Evolutionary conservation across 192 early-diverging fungal genomes (phyloP).

Genomic region (Rhizophlyctis rosea): DNA sequence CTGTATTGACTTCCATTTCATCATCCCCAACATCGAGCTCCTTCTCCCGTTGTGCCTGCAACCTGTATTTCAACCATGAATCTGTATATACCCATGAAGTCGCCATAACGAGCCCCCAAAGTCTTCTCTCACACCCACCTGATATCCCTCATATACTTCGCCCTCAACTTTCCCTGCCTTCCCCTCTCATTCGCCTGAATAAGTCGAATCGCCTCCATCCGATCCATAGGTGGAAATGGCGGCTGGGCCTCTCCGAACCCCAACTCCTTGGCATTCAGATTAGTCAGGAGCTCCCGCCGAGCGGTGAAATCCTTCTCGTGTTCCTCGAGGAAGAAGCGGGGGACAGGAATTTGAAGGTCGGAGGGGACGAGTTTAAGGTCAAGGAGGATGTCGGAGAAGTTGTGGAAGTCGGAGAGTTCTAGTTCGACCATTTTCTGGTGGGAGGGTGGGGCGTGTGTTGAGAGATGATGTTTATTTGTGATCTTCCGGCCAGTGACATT

Average conservation of each 20-base stretch:
- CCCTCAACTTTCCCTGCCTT: conserved; percentile 51
- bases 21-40: conserved; percentile 54
- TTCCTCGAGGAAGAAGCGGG: conserved; percentile 53
- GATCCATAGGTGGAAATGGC: conserved; percentile 45
- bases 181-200: conserved; percentile 60
- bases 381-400: conserved; percentile 49
- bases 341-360: conserved; percentile 47
- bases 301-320: conserved; percentile 29
- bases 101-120: too few species aligned
- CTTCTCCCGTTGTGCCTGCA: conserved; percentile 54
- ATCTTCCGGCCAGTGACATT: too few species aligned
- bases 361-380: conserved; percentile 60
- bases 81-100: too few species aligned
- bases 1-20: conserved; percentile 47
- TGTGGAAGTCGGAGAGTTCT: conserved; percentile 48
- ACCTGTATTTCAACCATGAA: too few species aligned
- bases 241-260: conserved; percentile 36
- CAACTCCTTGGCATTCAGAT: conserved; percentile 48
- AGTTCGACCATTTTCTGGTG: conserved; percentile 58
- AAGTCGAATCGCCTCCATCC: conserved; percentile 48
- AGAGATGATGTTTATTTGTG: too few species aligned
- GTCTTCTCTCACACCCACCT: too few species aligned
- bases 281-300: conserved; percentile 4
- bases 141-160: conserved; percentile 64
- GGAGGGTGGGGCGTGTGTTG: background rate